Conservation (phyloP, 2,329 filamentous ascomycete genomes). For the Periconia sp. region DNA sequence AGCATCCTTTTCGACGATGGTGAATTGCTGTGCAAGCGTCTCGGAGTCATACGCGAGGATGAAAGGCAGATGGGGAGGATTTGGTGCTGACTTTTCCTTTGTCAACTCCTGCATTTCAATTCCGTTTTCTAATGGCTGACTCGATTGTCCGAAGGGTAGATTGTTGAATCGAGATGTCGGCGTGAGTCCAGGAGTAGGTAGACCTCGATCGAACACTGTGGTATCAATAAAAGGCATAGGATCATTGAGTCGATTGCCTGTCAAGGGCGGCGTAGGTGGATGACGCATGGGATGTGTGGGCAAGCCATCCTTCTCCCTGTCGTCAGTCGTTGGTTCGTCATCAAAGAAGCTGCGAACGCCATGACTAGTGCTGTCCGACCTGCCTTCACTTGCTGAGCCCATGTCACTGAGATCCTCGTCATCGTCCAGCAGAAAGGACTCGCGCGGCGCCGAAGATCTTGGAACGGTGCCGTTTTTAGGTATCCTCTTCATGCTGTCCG, state of each 20-base stretch:
- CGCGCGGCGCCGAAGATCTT: slow-evolving; percentile 29
- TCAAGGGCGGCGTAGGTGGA: slow-evolving; percentile 53
- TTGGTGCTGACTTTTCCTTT: slow-evolving; percentile 14
- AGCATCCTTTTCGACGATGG: slow-evolving; percentile 84
- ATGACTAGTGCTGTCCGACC: slow-evolving; percentile 42
- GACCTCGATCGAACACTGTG: slow-evolving; percentile 40
- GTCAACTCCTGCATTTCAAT: slow-evolving; percentile 29
- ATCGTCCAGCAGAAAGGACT: slow-evolving; percentile 60
- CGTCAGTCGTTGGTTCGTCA: slow-evolving; percentile 49
- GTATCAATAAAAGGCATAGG: slow-evolving; percentile 26
- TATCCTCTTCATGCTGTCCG: slow-evolving; percentile 58
- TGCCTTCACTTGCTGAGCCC: slow-evolving; percentile 57
- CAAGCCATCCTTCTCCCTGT: slow-evolving; percentile 35
- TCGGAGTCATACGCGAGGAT: slow-evolving; percentile 82
- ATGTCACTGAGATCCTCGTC: slow-evolving; percentile 62
- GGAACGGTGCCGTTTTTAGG: slow-evolving; percentile 52
- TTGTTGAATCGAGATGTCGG: slow-evolving; percentile 38
- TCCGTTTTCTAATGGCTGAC: slow-evolving; percentile 25
- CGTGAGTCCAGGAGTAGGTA: slow-evolving; percentile 46
- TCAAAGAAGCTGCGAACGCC: slow-evolving; percentile 57
- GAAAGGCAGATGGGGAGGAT: slow-evolving; percentile 72
- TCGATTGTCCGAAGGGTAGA: slow-evolving; percentile 26
- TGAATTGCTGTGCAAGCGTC: slow-evolving; percentile 80
- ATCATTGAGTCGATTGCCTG: slow-evolving; percentile 39
- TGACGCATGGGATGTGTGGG: slow-evolving; percentile 43